Evolutionary conservation across 2,329 filamentous ascomycete genomes (phyloP).

Genomic region (Aspergillus tubingensis): DNA sequence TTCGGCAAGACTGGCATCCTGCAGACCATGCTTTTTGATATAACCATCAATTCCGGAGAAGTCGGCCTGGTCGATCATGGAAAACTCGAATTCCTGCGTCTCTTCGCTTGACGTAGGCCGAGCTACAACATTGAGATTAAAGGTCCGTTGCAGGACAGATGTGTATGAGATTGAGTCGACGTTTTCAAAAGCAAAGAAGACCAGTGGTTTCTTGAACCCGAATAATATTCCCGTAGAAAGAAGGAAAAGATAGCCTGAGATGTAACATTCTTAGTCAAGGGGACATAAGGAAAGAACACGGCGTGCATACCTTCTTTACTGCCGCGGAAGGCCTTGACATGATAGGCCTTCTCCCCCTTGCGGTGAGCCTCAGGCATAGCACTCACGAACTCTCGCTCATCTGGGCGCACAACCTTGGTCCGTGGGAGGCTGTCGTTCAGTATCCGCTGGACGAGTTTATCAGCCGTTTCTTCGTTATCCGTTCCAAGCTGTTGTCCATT

Average conservation of each 20-base stretch:
- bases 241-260: slow-evolving; percentile 63
- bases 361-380: slow-evolving; percentile 62
- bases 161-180: slow-evolving; percentile 65
- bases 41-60: slow-evolving; percentile 64
- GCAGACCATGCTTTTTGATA: slow-evolving; percentile 61
- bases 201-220: slow-evolving; percentile 66
- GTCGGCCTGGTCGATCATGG: slow-evolving; percentile 66
- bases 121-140: slow-evolving; percentile 62
- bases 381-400: slow-evolving; percentile 60
- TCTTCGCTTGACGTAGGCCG: slow-evolving; percentile 43
- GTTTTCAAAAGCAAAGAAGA: slow-evolving; percentile 62
- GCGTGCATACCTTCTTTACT: slow-evolving; percentile 61
- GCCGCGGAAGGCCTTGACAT: slow-evolving; percentile 64
- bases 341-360: slow-evolving; percentile 64
- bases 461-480: slow-evolving; percentile 49
- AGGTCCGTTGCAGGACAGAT: slow-evolving; percentile 64
- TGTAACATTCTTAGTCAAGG: not conserved
- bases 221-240: slow-evolving; percentile 63
- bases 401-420: slow-evolving; percentile 54
- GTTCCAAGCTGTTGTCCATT: slow-evolving; percentile 47
- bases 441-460: slow-evolving; percentile 45
- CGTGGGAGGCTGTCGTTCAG: slow-evolving; percentile 53
- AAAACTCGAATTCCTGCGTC: slow-evolving; percentile 62
- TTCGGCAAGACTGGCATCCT: slow-evolving; percentile 65
- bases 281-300: not conserved